Evolutionary conservation across 768 basidiomycete species (phyloP).

Genomic region (Bullera alba): DNA sequence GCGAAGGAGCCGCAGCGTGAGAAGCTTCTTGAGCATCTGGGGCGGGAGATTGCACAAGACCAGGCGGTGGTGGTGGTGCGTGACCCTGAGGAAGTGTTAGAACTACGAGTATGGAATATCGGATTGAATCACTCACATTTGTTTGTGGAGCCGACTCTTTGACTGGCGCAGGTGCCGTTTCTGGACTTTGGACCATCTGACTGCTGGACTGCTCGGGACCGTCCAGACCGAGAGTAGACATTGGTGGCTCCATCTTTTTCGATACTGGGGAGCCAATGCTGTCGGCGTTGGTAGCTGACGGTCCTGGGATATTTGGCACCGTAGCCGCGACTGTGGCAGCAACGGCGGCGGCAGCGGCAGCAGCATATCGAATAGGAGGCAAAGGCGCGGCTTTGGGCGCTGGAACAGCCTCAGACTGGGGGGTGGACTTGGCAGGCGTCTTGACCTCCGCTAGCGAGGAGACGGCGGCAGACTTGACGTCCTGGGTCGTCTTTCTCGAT

Average conservation of each 20-base stretch:
- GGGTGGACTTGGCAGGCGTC: conserved; percentile 46
- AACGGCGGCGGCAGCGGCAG: conserved; percentile 72
- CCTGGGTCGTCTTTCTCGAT: conserved; percentile 38
- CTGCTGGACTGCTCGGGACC: no score
- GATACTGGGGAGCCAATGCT: not conserved
- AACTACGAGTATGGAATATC: not conserved
- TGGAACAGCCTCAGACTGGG: conserved; percentile 51
- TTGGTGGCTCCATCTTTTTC: not conserved
- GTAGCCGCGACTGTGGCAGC: conserved; percentile 23
- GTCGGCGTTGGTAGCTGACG: conserved; percentile 5
- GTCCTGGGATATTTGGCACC: conserved; percentile 3
- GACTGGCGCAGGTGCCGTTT: no score
- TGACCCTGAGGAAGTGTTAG: conserved; percentile 16
- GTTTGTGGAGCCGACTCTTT: not conserved
- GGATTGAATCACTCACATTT: not conserved
- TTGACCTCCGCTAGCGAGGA: conserved; percentile 14
- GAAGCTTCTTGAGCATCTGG: conserved; percentile 15
- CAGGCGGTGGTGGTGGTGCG: conserved; percentile 23
- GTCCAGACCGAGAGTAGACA: no score
- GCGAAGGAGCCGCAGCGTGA: conserved; percentile 2
- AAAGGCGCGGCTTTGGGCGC: conserved; percentile 47
- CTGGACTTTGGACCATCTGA: no score
- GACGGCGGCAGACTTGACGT: conserved; percentile 62
- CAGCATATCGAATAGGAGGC: conserved; percentile 80
- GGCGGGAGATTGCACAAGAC: conserved; percentile 11